Conservation (phyloP, 2,329 filamentous ascomycete species). For the Nothophaeocryptopus gaeumannii region DNA sequence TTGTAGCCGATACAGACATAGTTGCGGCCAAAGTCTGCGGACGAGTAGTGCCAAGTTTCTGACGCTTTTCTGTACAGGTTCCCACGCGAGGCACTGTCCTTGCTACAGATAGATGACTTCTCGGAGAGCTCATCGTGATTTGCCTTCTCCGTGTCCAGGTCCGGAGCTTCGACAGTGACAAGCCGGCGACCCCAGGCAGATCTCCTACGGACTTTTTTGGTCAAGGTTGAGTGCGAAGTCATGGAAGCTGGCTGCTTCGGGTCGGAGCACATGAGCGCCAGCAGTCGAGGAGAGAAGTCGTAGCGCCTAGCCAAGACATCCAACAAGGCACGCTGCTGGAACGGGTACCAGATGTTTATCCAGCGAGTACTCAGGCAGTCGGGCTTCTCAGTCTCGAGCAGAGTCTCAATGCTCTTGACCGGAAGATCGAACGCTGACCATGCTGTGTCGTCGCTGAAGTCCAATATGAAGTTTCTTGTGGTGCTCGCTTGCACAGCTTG, state of each 20-base stretch:
- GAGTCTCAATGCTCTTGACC: conserved; percentile 40
- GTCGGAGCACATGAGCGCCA: conserved; percentile 61
- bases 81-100: conserved; percentile 22
- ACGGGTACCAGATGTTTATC: conserved; percentile 74
- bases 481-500: conserved; percentile 39
- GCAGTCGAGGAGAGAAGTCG: conserved; percentile 65
- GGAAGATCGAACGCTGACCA: conserved; percentile 57
- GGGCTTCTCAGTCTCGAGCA: conserved; percentile 45
- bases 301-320: conserved; percentile 60
- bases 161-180: conserved; percentile 5
- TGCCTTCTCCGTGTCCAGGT: conserved; percentile 15
- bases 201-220: conserved; percentile 9
- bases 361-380: conserved; percentile 60
- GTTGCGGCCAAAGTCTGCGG: conserved; percentile 64
- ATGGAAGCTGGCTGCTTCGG: conserved; percentile 39
- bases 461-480: conserved; percentile 62
- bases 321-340: conserved; percentile 57
- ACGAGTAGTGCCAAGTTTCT: conserved; percentile 73
- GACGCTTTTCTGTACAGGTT: conserved; percentile 62
- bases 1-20: conserved; percentile 74
- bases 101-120: conserved; percentile 27
- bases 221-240: conserved; percentile 10
- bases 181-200: conserved; percentile 9
- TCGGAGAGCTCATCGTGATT: conserved; percentile 30
- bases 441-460: conserved; percentile 58